Evolutionary conservation across 2,329 filamentous ascomycete genomes (phyloP), one percentile per base, ranked within the genome.

Genomic region (Plenodomus lindquistii): DNA sequence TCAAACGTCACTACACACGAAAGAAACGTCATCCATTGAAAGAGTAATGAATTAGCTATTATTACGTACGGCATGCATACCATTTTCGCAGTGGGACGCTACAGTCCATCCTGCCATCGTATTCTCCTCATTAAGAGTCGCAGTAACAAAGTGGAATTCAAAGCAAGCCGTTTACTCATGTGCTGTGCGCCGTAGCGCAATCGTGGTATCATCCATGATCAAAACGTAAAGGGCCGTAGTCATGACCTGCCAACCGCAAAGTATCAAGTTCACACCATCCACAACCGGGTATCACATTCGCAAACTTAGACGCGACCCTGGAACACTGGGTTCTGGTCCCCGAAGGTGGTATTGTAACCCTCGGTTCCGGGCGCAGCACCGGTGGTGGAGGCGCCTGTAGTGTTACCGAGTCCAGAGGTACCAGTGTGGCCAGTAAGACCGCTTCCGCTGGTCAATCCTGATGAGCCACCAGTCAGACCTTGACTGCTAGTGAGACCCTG

Each of bases 291-390:
- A 52, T 49, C 52, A 52, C 38, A 37, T 40, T 37, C 27, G 37
- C 27, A 46, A 39, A 46, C 47, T 42, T 70, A 71, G 45, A 59
- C 57, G 21, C 57, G 54, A 34, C 75, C 74, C 41, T 70, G 71
- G 57, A 74, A 67, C 35, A 77, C 75, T 4, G 74, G 74, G 70
- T 77, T 77, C 55, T 72, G 57, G 31, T 66, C 64, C 49, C 74
- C 74, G 31, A 77, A 67, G 2, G 68, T 66, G 42, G 75, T 77
- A 66, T 73, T 64, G 53, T 59, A 62, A 13, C 42, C 38, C 15
- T 48, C 29, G 9, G 54, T 44, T 13, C 55, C 52, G 16, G 52
- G 42, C 2, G 52, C 35, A 39, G 45, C 21, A 10, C 42, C 56
- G 19, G 52, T 35, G 36, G 59, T 31, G 27, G 27, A 31, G 4